A percentile compares a stretch with the other conserved stretches of the same genome.
phyloP scores from a whole-genome alignment of 495 filamentous ascomycete genomes.

The Penicillium tannophilum region DNA sequence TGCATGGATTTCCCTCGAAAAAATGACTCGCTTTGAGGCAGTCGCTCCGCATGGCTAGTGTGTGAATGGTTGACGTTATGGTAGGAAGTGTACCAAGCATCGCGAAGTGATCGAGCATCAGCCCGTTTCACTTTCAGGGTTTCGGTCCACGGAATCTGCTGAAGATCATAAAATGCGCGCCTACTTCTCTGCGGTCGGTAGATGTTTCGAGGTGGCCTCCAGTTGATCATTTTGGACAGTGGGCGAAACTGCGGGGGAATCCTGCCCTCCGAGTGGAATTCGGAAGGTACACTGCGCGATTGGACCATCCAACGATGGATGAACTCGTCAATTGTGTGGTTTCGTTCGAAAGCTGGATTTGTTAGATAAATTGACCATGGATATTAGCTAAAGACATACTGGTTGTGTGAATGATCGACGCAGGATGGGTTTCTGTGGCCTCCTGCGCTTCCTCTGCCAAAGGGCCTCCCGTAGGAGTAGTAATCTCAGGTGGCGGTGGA shows the following conservation, averaged over 20 bases:
- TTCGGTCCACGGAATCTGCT: slow-evolving; percentile 75
- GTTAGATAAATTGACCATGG: slow-evolving; percentile 11
- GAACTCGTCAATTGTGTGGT: slow-evolving; percentile 48
- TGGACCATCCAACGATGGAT: slow-evolving; percentile 43
- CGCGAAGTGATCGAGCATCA: slow-evolving; percentile 61
- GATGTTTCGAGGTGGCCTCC: slow-evolving; percentile 45
- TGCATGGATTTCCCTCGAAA: slow-evolving; percentile 75
- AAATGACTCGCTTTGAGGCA: slow-evolving; percentile 44
- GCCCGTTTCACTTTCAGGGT: slow-evolving; percentile 61
- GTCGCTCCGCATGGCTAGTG: slow-evolving; percentile 24
- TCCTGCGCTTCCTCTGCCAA: slow-evolving; percentile 10
- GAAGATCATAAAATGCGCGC: slow-evolving; percentile 66
- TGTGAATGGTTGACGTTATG: slow-evolving; percentile 42
- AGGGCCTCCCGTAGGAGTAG: slow-evolving; percentile 8
- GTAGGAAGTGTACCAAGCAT: slow-evolving; percentile 49
- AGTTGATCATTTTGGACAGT: slow-evolving; percentile 35
- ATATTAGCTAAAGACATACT: slow-evolving; percentile 28
- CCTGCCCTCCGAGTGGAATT: slow-evolving; percentile 26
- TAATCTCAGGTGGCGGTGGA: slow-evolving; percentile 7
- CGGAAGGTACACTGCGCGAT: slow-evolving; percentile 17
- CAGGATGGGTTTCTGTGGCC: slow-evolving; percentile 27
- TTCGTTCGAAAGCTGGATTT: slow-evolving; percentile 42
- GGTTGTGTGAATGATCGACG: slow-evolving; percentile 36
- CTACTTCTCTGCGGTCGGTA: slow-evolving; percentile 49
- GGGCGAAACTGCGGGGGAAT: slow-evolving; percentile 26